These are phyloP conservation scores for Aspergillus quadrilineatus DNA, from an alignment of 2,329 filamentous ascomycete species.

Conservation along the genomic window DNA sequence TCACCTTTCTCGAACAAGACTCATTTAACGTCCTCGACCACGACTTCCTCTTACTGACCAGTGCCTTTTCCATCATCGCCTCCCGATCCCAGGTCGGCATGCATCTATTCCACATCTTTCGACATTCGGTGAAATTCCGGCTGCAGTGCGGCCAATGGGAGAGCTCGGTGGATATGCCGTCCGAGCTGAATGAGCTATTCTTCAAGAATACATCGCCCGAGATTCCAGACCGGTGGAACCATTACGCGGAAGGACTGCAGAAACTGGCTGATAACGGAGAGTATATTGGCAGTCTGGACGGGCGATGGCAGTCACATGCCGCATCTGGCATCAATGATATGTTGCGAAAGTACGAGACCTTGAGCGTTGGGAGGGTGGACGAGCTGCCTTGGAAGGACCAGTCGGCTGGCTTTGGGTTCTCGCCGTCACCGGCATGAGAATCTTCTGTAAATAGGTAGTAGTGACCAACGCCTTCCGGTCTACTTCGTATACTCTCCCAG, in stretches of 20 bases:
- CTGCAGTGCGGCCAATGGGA: slow-evolving; percentile 16
- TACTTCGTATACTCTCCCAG: no score
- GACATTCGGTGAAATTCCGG: slow-evolving; percentile 23
- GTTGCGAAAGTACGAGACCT: slow-evolving; percentile 24
- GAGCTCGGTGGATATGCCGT: slow-evolving; percentile 12
- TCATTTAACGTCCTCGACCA: slow-evolving; percentile 25
- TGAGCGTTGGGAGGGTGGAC: slow-evolving; percentile 24
- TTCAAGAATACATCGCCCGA: slow-evolving; percentile 4
- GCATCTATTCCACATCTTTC: slow-evolving; percentile 28
- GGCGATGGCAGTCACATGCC: slow-evolving; percentile 3
- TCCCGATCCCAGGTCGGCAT: slow-evolving; percentile 25
- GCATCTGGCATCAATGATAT: slow-evolving; percentile 22
- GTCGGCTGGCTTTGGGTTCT: slow-evolving; percentile 2
- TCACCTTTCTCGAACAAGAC: slow-evolving; percentile 22
- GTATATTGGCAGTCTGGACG: background rate
- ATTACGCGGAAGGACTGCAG: slow-evolving; percentile 17
- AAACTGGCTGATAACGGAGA: slow-evolving; percentile 13
- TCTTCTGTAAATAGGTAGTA: background rate
- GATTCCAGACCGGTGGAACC: slow-evolving; percentile 9
- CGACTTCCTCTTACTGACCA: slow-evolving; percentile 27
- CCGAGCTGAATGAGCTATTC: slow-evolving; percentile 21
- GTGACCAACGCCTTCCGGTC: no score
- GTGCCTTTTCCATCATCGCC: slow-evolving; percentile 27
- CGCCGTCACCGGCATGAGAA: background rate
- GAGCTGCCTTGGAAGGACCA: background rate